Percentiles rank a stretch among this genome's conserved stretches.
These are phyloP conservation scores for Trichoderma simmonsii DNA, from an alignment of 2,329 filamentous ascomycete genomes.

Conservation along the genomic window DNA sequence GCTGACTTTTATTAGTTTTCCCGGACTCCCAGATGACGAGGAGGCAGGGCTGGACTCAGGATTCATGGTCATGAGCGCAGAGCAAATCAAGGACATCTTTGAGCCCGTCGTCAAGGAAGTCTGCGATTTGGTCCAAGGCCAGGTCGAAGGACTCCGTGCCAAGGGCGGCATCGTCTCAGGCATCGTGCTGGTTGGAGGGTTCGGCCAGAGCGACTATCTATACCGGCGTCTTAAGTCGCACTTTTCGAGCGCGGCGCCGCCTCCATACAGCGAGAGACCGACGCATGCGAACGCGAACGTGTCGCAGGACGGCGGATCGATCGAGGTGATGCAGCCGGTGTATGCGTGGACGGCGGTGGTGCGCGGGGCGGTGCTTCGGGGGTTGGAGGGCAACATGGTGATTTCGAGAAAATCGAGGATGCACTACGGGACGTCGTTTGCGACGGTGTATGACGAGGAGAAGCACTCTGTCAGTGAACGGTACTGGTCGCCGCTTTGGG, in stretches of 20 bases:
- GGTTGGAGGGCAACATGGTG: conserved; percentile 76
- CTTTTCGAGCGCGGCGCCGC: conserved; percentile 58
- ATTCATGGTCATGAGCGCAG: conserved; percentile 68
- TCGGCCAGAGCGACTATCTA: conserved; percentile 75
- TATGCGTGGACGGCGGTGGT: conserved; percentile 82
- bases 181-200: conserved; percentile 79
- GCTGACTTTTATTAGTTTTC: conserved; percentile 49
- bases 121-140: conserved; percentile 64
- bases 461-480: conserved; percentile 70
- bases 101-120: conserved; percentile 71
- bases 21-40: conserved; percentile 72
- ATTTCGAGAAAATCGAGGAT: conserved; percentile 70
- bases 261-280: conserved; percentile 65
- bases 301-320: conserved; percentile 51
- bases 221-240: conserved; percentile 68
- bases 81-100: conserved; percentile 70
- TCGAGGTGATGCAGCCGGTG: conserved; percentile 78
- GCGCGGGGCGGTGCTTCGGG: conserved; percentile 70
- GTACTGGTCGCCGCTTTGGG: conserved; percentile 78
- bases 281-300: conserved; percentile 57
- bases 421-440: conserved; percentile 79
- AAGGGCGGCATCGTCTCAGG: conserved; percentile 64
- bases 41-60: conserved; percentile 71
- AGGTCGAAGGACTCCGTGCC: conserved; percentile 60
- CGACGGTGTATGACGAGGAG: conserved; percentile 73